Percentiles rank a stretch among this genome's conserved stretches.
Evolutionary conservation across 352 stramenopile genomes (phyloP).

Genomic region (Phytophthora tubulina): DNA sequence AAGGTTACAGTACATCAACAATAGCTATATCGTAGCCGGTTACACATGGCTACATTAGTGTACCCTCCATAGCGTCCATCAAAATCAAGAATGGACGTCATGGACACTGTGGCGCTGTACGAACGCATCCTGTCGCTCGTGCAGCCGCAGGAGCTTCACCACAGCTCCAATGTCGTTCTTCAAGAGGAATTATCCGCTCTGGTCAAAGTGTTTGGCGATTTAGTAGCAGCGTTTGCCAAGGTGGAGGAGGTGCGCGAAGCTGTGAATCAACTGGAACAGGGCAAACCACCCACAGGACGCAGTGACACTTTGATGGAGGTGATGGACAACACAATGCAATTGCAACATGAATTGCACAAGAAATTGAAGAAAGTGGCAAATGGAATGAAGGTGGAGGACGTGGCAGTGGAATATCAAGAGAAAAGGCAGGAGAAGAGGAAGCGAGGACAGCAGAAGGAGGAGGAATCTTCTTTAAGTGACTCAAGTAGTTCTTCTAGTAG

Average conservation of each 20-base stretch:
- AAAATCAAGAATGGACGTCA: not conserved
- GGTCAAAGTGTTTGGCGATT: slow-evolving; percentile 5
- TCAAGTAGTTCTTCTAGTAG: slow-evolving; percentile 1
- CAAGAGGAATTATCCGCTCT: slow-evolving; percentile 22
- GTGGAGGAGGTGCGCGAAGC: slow-evolving; percentile 42
- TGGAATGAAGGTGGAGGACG: slow-evolving; percentile 23
- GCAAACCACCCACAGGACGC: slow-evolving; percentile 16
- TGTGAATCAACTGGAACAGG: slow-evolving; percentile 38
- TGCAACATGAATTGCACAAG: slow-evolving; percentile 22
- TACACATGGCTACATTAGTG: not conserved
- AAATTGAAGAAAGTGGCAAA: slow-evolving; percentile 28
- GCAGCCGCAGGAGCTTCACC: slow-evolving; percentile 24
- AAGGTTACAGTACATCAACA: not conserved
- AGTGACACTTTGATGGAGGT: slow-evolving; percentile 24
- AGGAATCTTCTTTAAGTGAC: slow-evolving; percentile 7
- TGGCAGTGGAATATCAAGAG: not conserved
- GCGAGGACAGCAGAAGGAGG: not conserved
- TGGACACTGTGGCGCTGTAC: slow-evolving; percentile 32
- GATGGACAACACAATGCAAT: slow-evolving; percentile 21
- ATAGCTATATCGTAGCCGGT: not conserved
- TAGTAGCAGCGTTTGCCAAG: slow-evolving; percentile 19
- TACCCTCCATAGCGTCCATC: slow-evolving; percentile 20
- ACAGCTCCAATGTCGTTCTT: slow-evolving; percentile 34
- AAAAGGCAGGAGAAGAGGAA: slow-evolving; percentile 13
- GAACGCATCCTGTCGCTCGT: slow-evolving; percentile 38